phyloP scores from a whole-genome alignment of 495 filamentous ascomycete genomes.

The Annulohypoxylon nitens region DNA sequence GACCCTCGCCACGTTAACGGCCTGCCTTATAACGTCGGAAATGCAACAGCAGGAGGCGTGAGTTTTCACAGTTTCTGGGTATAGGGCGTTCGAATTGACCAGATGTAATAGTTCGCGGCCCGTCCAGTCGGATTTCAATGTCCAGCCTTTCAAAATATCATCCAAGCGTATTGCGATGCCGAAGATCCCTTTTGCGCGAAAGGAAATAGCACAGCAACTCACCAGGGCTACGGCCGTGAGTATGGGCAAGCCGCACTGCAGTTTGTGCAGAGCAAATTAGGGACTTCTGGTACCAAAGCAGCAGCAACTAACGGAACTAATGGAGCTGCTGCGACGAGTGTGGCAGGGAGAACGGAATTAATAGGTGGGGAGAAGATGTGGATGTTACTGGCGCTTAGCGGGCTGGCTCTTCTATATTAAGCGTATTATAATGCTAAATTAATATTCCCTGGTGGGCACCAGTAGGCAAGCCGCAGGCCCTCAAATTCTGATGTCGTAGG shows the following conservation, averaged over 20 bases:
- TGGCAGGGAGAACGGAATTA: neutral
- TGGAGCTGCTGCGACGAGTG: neutral
- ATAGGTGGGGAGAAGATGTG: neutral
- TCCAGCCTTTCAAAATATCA: constrained; percentile 62
- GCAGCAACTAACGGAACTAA: constrained; percentile 10
- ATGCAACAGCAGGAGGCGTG: constrained; percentile 67
- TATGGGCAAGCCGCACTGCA: constrained; percentile 66
- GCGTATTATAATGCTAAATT: neutral
- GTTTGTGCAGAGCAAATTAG: constrained; percentile 65
- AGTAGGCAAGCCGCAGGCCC: too few relatives aligned
- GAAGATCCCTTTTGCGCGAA: constrained; percentile 73
- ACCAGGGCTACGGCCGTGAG: constrained; percentile 69
- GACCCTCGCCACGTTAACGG: constrained; percentile 66
- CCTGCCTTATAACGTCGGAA: constrained; percentile 69
- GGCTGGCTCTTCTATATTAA: constrained; percentile 17
- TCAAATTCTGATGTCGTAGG: too few relatives aligned
- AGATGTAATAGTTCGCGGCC: constrained; percentile 63
- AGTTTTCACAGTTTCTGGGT: constrained; percentile 43
- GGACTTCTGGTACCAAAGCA: neutral
- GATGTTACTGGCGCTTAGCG: constrained; percentile 12
- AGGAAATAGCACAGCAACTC: constrained; percentile 64
- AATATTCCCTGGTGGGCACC: neutral
- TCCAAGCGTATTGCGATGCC: constrained; percentile 71
- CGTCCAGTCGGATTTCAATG: constrained; percentile 67
- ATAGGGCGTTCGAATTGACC: constrained; percentile 24